Conservation (phyloP, 2,329 filamentous ascomycete genomes). For the Ophiostoma sp. region DNA sequence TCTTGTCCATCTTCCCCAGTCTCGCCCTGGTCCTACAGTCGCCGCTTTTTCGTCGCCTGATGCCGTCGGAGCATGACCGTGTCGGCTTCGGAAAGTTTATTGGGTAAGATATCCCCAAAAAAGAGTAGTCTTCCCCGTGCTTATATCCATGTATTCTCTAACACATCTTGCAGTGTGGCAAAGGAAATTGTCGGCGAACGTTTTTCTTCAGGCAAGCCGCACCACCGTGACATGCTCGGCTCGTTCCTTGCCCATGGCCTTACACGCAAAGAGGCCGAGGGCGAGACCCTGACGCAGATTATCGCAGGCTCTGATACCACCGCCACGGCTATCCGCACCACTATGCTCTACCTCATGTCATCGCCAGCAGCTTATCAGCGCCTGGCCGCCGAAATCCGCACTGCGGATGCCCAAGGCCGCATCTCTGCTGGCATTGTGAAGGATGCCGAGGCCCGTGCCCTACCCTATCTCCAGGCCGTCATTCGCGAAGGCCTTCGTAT, state of each 20-base stretch:
- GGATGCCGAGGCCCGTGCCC: constrained; percentile 36
- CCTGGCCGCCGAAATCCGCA: constrained; percentile 36
- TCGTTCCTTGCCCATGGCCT: constrained; percentile 40
- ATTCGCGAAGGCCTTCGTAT: constrained; percentile 47
- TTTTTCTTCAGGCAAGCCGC: constrained; percentile 24
- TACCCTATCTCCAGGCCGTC: constrained; percentile 47
- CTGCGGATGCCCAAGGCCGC: constrained; percentile 30
- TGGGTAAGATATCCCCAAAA: constrained; percentile 24
- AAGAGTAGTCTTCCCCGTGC: constrained; percentile 23
- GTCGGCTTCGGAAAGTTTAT: constrained; percentile 39
- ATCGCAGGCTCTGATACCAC: constrained; percentile 33
- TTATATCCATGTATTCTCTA: not conserved
- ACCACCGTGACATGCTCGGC: constrained; percentile 38
- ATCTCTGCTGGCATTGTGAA: constrained; percentile 33
- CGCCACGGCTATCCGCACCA: constrained; percentile 31
- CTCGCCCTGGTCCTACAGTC: constrained; percentile 41
- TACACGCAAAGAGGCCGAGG: constrained; percentile 38
- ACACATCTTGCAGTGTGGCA: constrained; percentile 16
- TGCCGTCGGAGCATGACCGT: constrained; percentile 40
- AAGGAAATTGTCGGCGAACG: constrained; percentile 29
- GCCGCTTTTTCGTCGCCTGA: constrained; percentile 38
- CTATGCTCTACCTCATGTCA: constrained; percentile 31
- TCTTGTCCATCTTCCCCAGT: constrained; percentile 38
- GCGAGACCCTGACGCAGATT: constrained; percentile 41
- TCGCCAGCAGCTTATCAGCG: constrained; percentile 29